A percentile compares a stretch with the other conserved stretches of the same genome.
Conservation (phyloP, 176 grass and related monocot species). For the Metroxylon sagu region DNA sequence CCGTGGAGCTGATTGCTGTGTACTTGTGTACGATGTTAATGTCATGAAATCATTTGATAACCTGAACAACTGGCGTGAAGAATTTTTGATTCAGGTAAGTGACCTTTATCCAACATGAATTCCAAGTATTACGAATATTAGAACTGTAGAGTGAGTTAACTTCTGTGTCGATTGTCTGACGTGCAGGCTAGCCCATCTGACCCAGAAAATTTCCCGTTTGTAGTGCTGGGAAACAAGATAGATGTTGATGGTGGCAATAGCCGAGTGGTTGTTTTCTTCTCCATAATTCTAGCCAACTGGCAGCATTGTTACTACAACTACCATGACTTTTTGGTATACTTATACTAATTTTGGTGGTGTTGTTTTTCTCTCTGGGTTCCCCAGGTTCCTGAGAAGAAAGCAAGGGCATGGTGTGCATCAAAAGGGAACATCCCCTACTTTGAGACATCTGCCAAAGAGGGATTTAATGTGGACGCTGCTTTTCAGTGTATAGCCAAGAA, state of each 20-base stretch:
- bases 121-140: no score
- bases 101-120: neutral
- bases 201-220: conserved; percentile 86
- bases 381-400: conserved; percentile 57
- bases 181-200: conserved; percentile 86
- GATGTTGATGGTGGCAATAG: conserved; percentile 91
- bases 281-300: neutral
- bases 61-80: conserved; percentile 89
- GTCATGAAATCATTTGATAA: conserved; percentile 90
- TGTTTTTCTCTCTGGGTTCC: neutral
- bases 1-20: conserved; percentile 87
- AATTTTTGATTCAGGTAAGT: conserved; percentile 75
- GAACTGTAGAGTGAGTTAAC: no score
- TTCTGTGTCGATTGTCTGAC: neutral
- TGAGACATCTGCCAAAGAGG: conserved; percentile 94
- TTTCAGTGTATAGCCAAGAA: conserved; percentile 93
- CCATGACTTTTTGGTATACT: no score
- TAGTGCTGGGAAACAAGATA: conserved; percentile 87
- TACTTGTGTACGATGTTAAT: conserved; percentile 89
- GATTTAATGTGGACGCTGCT: conserved; percentile 88
- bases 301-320: neutral
- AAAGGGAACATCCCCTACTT: conserved; percentile 88
- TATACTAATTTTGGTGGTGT: no score
- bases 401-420: conserved; percentile 71
- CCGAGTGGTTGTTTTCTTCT: conserved; percentile 27